A percentile compares a stretch with the other conserved stretches of the same genome.
These are phyloP conservation scores for Forsythia suspensa DNA, from an alignment of 257 asterid species.

Conservation along the genomic window DNA sequence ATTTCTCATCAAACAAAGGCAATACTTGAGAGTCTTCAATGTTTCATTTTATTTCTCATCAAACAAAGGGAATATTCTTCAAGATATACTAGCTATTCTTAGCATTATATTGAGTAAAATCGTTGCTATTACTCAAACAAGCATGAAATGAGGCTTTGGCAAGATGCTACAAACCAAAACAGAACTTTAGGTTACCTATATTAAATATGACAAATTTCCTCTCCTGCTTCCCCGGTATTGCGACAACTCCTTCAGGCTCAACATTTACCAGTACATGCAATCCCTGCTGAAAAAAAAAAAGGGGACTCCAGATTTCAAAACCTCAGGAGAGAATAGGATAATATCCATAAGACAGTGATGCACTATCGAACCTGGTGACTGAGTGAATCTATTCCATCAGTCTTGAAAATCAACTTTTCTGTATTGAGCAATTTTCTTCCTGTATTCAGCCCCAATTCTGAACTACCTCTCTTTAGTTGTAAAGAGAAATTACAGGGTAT, in stretches of 20 bases:
- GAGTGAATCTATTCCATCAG: constrained; percentile 33
- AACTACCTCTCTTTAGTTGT: constrained; percentile 54
- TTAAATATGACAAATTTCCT: not conserved
- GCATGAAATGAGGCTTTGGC: not conserved
- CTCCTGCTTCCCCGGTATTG: not conserved
- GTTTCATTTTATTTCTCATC: not conserved
- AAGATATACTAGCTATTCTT: not conserved
- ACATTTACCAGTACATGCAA: not conserved
- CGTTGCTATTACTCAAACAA: not conserved
- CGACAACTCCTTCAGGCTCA: not conserved
- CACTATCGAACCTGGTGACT: constrained; percentile 39
- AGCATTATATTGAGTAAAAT: not conserved
- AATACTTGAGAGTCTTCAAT: not conserved
- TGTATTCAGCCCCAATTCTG: constrained; percentile 40
- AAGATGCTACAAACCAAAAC: not conserved
- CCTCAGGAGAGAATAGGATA: not conserved
- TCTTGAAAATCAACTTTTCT: constrained; percentile 74
- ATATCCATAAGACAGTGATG: not conserved
- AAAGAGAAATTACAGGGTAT: constrained; percentile 78
- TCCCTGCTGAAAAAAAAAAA: not conserved
- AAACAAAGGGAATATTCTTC: not conserved
- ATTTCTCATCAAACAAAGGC: no score
- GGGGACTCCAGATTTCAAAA: not conserved
- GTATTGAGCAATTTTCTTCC: constrained; percentile 87
- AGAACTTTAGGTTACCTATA: not conserved